Evolutionary conservation across 2,329 filamentous ascomycete genomes (phyloP), one percentile per base, ranked within the genome.

Genomic region (Plenodomus biglobosus): DNA sequence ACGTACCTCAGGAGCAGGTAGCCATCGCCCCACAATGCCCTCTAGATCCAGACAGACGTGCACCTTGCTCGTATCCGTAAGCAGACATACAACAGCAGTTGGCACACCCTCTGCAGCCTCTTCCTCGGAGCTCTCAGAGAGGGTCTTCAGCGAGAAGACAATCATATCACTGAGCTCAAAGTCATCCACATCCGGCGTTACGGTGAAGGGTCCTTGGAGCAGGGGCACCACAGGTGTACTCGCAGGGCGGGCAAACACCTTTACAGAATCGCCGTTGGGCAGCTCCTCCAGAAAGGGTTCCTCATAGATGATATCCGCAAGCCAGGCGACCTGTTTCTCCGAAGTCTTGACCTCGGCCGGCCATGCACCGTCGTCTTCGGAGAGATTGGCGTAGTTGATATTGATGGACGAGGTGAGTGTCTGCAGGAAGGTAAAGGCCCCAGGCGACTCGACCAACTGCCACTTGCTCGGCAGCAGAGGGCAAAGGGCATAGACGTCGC

Each of bases 401-500:
- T 95, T 85, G 48, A 95, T 88, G 8, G 88, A 88, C 1, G 92
- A 85, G 1, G 89, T 90, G 18, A 96, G 78, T 0, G 90, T 91
- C 2, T 91, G 88, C 13, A 96, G 84, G 24, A 94, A 78, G 0
- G 87, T 87, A 1, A 85, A 80, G n/a, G 59, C 56, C n/a, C 61
- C 64, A 4, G 58, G 48, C 8, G 66, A 73, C 55, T 61, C 72
- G 6, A 59, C 52, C 37, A 70, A 85, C 19, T 88, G 84, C 91
- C 92, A 97, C 61, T 87, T 90, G 42, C 85, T 85, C 0, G 94
- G 94, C 24, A 99, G 77, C 35, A 99, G 79, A 1, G 94, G 94
- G 66, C 92, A 96, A 8, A 99, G 77, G 1, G 92, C 92, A 66
- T 99, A 99, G 5, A 97, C 82, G 65, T 96, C 92, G 3, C 94